These are phyloP conservation scores for Septoria linicola DNA, from an alignment of 2,329 filamentous ascomycete genomes.

Conservation along the genomic window DNA sequence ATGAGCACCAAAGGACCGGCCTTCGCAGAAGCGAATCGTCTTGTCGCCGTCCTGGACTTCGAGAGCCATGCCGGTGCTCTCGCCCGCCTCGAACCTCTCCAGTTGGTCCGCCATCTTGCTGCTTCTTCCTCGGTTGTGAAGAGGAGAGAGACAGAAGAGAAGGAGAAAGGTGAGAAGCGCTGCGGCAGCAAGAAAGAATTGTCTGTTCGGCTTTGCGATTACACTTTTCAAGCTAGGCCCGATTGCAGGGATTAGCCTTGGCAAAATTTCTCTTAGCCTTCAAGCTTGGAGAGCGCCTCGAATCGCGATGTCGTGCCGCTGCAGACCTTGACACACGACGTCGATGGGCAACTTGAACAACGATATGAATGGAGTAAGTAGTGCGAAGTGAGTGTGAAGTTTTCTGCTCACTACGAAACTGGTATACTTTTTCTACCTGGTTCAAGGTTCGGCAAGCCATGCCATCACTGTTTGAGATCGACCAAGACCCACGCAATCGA, in stretches of 20 bases:
- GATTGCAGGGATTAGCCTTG: background rate
- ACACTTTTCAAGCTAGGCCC: background rate
- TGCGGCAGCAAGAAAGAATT: background rate
- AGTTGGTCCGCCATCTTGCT: conserved; percentile 32
- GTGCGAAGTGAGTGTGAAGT: background rate
- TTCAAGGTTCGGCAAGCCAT: no score
- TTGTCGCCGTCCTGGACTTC: conserved; percentile 86
- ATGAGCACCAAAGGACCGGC: conserved; percentile 92
- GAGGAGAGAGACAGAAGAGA: conserved; percentile 10
- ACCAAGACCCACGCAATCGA: background rate
- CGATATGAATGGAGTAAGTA: background rate
- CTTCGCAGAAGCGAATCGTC: conserved; percentile 66
- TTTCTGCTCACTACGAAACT: background rate
- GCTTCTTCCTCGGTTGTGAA: conserved; percentile 16
- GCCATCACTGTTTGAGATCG: background rate
- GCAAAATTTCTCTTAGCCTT: background rate
- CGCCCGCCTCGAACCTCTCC: conserved; percentile 26
- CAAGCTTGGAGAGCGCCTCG: background rate
- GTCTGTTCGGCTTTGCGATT: background rate
- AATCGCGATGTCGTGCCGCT: conserved; percentile 10
- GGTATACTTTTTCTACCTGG: no score
- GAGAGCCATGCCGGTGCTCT: conserved; percentile 61
- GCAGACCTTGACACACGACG: background rate
- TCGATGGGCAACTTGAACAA: background rate
- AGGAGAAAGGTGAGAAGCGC: background rate